A percentile compares a stretch with the other conserved stretches of the same genome.
These are phyloP conservation scores for Neurospora sp. DNA, from an alignment of 495 filamentous ascomycete genomes.

Conservation along the genomic window DNA sequence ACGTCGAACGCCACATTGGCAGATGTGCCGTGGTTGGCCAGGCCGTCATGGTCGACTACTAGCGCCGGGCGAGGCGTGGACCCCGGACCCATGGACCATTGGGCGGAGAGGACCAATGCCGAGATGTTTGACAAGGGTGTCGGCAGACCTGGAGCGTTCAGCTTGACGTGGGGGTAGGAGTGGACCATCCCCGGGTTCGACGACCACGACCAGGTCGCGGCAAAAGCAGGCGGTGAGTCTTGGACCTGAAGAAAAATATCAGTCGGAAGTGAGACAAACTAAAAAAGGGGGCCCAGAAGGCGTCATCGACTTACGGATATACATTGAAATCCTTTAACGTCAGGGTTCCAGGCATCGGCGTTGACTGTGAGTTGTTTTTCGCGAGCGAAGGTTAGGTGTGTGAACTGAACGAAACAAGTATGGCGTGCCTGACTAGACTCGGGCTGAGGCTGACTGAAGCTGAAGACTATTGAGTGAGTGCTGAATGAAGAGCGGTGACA, in stretches of 20 bases:
- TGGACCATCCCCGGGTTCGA: slow-evolving; percentile 13
- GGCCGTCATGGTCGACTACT: slow-evolving; percentile 9
- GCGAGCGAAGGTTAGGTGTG: neutral
- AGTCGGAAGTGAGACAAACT: neutral
- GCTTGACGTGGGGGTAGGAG: slow-evolving; percentile 26
- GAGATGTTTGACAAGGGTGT: slow-evolving; percentile 21
- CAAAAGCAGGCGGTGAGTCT: slow-evolving; percentile 20
- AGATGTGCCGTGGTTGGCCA: slow-evolving; percentile 7
- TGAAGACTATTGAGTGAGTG: neutral
- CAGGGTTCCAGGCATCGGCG: slow-evolving; percentile 24
- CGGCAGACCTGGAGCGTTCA: slow-evolving; percentile 12
- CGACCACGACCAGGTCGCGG: slow-evolving; percentile 21
- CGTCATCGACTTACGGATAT: slow-evolving; percentile 14
- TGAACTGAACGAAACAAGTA: neutral
- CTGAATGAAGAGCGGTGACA: slow-evolving; percentile 1
- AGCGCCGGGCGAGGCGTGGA: slow-evolving; percentile 10
- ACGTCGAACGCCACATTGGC: slow-evolving; percentile 25
- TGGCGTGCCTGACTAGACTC: neutral
- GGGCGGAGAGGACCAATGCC: slow-evolving; percentile 12
- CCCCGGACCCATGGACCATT: slow-evolving; percentile 24
- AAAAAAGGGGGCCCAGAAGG: neutral
- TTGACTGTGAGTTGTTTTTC: slow-evolving; percentile 4
- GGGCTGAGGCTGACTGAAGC: neutral
- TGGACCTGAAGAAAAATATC: slow-evolving; percentile 10
- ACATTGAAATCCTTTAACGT: slow-evolving; percentile 18